Percentiles rank a stretch among this genome's conserved stretches.
Evolutionary conservation across 2,329 filamentous ascomycete species (phyloP).

Genomic region (Lanzia echinophila): DNA sequence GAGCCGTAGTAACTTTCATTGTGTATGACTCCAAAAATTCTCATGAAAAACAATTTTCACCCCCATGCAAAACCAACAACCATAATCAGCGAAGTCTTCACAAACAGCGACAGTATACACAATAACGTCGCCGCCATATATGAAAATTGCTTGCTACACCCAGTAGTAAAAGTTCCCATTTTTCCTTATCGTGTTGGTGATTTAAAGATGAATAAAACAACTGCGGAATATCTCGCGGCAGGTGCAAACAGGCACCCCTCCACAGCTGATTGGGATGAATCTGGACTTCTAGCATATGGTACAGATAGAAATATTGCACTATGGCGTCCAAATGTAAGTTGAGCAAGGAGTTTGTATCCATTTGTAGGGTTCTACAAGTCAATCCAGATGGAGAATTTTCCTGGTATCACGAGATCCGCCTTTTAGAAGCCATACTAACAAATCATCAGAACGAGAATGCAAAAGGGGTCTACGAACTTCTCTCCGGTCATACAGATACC

Average conservation of each 20-base stretch:
- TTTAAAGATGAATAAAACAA: conserved; percentile 19
- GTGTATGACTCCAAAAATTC: conserved; percentile 5
- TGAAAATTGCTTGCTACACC: neutral
- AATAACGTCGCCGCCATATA: neutral
- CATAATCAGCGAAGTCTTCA: neutral
- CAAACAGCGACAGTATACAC: neutral
- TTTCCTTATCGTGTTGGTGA: conserved; percentile 1
- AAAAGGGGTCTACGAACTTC: conserved; percentile 56
- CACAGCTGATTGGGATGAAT: conserved; percentile 80
- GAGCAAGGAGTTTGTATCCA: neutral
- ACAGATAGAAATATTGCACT: conserved; percentile 83
- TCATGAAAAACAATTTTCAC: conserved; percentile 8
- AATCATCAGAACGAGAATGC: conserved; percentile 17
- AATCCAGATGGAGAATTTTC: neutral
- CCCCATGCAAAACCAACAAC: neutral
- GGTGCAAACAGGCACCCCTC: conserved; percentile 88
- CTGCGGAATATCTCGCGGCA: conserved; percentile 40
- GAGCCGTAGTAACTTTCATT: neutral
- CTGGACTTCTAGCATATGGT: conserved; percentile 76
- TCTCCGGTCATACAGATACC: conserved; percentile 69
- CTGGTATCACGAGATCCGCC: neutral
- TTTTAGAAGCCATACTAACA: neutral
- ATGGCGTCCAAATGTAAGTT: conserved; percentile 71
- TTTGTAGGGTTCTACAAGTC: neutral
- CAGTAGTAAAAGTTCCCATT: neutral